These are phyloP conservation scores for Nephelium lappaceum DNA, from an alignment of 345 rosid species.

Conservation along the genomic window DNA sequence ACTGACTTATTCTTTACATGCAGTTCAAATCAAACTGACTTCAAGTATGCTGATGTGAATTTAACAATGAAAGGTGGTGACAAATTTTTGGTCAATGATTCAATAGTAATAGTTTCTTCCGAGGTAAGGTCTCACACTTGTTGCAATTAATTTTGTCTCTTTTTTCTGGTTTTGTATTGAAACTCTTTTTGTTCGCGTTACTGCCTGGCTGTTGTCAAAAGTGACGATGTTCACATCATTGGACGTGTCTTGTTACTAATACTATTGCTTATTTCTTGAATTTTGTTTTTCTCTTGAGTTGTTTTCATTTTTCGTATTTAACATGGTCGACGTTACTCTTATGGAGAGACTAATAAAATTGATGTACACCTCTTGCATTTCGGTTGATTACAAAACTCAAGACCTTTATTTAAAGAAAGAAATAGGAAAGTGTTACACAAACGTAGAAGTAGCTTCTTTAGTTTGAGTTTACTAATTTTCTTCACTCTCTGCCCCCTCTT, in stretches of 20 bases:
- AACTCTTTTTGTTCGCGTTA: slow-evolving; percentile 45
- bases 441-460: too few relatives aligned
- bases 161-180: slow-evolving; percentile 12
- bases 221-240: slow-evolving; percentile 67
- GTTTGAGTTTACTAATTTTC: too few relatives aligned
- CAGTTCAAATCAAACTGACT: slow-evolving; percentile 46
- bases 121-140: slow-evolving; percentile 40
- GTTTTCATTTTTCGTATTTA: too few relatives aligned
- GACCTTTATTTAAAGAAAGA: too few relatives aligned
- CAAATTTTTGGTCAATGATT: slow-evolving; percentile 49
- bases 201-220: slow-evolving; percentile 75
- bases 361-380: too few relatives aligned
- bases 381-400: too few relatives aligned
- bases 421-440: too few relatives aligned
- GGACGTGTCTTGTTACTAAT: slow-evolving; percentile 56
- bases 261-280: background rate
- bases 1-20: slow-evolving; percentile 12
- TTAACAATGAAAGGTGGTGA: slow-evolving; percentile 85
- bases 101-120: slow-evolving; percentile 38
- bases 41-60: slow-evolving; percentile 48
- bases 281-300: background rate
- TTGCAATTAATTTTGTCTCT: background rate
- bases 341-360: too few relatives aligned
- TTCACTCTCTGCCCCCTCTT: too few relatives aligned
- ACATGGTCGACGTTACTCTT: too few relatives aligned